phyloP scores from a whole-genome alignment of 441 rosid species.

The Gossypium davidsonii region DNA sequence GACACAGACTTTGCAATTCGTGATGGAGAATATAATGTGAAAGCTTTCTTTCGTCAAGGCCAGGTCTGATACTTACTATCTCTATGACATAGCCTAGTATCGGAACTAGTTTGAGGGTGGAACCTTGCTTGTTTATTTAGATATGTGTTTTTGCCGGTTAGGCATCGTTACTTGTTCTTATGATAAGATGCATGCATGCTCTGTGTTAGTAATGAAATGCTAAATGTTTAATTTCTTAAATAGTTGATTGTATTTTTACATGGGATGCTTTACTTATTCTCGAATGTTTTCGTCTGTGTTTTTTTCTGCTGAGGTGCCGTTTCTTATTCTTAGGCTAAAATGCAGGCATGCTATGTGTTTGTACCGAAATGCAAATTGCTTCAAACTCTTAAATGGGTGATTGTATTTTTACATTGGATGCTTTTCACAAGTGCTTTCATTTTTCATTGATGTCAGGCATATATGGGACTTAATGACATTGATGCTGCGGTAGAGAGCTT shows the following conservation, averaged over 20 bases:
- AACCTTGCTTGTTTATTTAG: not conserved
- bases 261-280: not conserved
- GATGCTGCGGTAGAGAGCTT: conserved; percentile 43
- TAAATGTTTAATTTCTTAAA: not conserved
- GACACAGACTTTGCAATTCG: conserved; percentile 86
- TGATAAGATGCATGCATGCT: not conserved
- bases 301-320: no score
- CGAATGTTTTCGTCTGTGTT: no score
- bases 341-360: not conserved
- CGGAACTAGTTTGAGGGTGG: not conserved
- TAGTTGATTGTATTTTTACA: not conserved
- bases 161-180: not conserved
- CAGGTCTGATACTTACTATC: conserved; percentile 22
- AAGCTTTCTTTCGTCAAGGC: conserved; percentile 39
- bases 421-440: not conserved
- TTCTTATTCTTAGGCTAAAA: not conserved
- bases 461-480: conserved; percentile 33
- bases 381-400: not conserved
- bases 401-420: not conserved
- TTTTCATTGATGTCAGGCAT: conserved; percentile 21
- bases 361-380: not conserved
- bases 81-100: not conserved
- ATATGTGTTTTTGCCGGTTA: not conserved
- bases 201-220: not conserved
- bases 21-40: conserved; percentile 53